phyloP scores from a whole-genome alignment of 164 flowering plant species.

The Nymphaea thermarum region DNA sequence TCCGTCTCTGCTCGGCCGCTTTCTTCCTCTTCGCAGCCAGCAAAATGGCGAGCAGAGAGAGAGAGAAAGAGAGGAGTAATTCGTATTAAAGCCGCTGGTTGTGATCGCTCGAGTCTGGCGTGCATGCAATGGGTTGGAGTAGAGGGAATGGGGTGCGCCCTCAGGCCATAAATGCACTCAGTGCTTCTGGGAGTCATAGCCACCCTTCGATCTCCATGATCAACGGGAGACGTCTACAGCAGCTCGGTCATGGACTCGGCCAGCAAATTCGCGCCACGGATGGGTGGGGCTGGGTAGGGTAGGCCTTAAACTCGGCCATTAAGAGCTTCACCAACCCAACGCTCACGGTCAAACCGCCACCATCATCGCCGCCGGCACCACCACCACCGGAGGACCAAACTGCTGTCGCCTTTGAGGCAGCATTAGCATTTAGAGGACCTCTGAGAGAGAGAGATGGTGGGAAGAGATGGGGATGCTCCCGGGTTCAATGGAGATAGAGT shows the following conservation, averaged over 20 bases:
- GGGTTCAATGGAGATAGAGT: too few species aligned
- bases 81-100: background rate
- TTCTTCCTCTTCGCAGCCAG: background rate
- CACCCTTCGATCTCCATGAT: background rate
- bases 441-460: too few species aligned
- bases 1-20: background rate
- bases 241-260: background rate
- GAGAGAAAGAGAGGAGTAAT: background rate
- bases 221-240: background rate
- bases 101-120: background rate
- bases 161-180: background rate
- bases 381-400: too few species aligned
- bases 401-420: too few species aligned
- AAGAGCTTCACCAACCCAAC: background rate
- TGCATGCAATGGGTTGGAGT: background rate
- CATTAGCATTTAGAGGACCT: too few species aligned
- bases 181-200: background rate
- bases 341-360: too few species aligned
- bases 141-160: too few species aligned
- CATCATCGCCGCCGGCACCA: too few species aligned
- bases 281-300: background rate
- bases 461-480: too few species aligned
- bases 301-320: background rate
- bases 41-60: background rate
- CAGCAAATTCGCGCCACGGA: too few species aligned